phyloP scores from a whole-genome alignment of 2,329 filamentous ascomycete genomes.

The Monosporascus cannonballus region DNA sequence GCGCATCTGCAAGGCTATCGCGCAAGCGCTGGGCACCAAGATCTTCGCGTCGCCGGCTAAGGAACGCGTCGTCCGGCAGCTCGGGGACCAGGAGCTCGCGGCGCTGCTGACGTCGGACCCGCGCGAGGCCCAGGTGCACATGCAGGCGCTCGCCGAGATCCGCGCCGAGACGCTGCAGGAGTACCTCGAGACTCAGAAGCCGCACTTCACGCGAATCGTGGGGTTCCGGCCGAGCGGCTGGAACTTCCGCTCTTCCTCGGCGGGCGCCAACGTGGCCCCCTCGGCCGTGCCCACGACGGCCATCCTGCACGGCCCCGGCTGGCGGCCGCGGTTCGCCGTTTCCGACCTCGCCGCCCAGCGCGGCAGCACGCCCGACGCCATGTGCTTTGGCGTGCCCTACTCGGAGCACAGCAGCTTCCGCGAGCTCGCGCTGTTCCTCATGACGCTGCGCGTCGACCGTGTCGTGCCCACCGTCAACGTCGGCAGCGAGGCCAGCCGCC shows the following conservation, averaged over 20 bases:
- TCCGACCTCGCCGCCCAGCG: slow-evolving; percentile 73
- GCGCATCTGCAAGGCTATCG: slow-evolving; percentile 88
- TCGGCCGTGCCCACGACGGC: slow-evolving; percentile 42
- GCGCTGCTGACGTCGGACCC: slow-evolving; percentile 74
- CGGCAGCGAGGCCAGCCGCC: slow-evolving; percentile 50
- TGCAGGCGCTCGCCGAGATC: slow-evolving; percentile 95
- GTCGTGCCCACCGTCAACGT: slow-evolving; percentile 92
- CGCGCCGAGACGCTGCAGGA: slow-evolving; percentile 85
- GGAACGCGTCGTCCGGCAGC: slow-evolving; percentile 73
- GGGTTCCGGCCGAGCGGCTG: slow-evolving; percentile 91
- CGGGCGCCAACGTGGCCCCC: slow-evolving; percentile 48
- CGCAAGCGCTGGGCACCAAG: slow-evolving; percentile 75
- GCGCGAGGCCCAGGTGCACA: slow-evolving; percentile 85
- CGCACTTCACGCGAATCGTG: slow-evolving; percentile 78
- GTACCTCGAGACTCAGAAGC: slow-evolving; percentile 74
- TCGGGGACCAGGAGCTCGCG: slow-evolving; percentile 79
- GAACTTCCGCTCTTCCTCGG: slow-evolving; percentile 75
- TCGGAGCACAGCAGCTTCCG: slow-evolving; percentile 93
- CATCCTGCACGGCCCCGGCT: slow-evolving; percentile 55
- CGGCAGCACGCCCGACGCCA: slow-evolving; percentile 74
- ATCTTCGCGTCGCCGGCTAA: slow-evolving; percentile 85
- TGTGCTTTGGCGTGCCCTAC: slow-evolving; percentile 92
- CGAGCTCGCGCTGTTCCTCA: slow-evolving; percentile 89
- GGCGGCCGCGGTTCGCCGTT: slow-evolving; percentile 69
- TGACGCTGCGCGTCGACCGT: slow-evolving; percentile 78